A percentile compares a stretch with the other conserved stretches of the same genome.
Evolutionary conservation across 2,329 filamentous ascomycete species (phyloP).

Genomic region (Cadophora sp.): DNA sequence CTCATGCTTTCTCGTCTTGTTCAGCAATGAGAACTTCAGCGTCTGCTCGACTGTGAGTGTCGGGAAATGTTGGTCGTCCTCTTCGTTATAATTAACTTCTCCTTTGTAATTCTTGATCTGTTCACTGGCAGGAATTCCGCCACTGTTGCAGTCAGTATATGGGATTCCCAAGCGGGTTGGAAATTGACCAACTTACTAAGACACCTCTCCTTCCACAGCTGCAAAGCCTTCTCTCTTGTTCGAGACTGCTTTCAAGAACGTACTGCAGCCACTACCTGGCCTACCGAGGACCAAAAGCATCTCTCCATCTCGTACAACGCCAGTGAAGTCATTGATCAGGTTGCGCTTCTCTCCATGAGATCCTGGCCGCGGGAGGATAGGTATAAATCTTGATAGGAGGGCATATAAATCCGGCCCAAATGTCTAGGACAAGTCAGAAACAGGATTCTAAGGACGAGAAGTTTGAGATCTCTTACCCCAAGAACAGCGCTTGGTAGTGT

Average conservation of each 20-base stretch:
- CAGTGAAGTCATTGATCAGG: conserved; percentile 71
- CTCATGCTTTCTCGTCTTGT: conserved; percentile 74
- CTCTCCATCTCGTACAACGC: conserved; percentile 70
- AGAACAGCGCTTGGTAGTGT: conserved; percentile 77
- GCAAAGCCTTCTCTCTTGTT: conserved; percentile 73
- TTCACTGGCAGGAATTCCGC: conserved; percentile 71
- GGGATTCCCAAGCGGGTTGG: no score
- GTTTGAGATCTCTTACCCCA: conserved; percentile 49
- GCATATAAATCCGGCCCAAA: conserved; percentile 82
- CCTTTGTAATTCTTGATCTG: conserved; percentile 71
- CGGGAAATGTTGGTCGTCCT: conserved; percentile 79
- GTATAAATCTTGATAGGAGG: conserved; percentile 52
- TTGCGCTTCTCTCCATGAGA: conserved; percentile 40
- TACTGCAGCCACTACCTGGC: conserved; percentile 77
- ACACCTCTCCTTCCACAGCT: conserved; percentile 71
- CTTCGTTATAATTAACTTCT: conserved; percentile 79
- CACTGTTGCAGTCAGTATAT: conserved; percentile 41
- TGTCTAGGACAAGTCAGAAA: conserved; percentile 50
- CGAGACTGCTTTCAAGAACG: conserved; percentile 77
- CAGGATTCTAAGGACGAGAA: not conserved
- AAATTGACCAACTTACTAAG: conserved; percentile 52
- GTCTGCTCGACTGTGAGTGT: conserved; percentile 80
- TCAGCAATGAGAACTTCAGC: conserved; percentile 75
- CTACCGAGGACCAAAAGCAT: conserved; percentile 78
- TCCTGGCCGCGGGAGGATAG: conserved; percentile 37